Conservation (phyloP, 345 rosid genomes). For the Boechera retrofracta region DNA sequence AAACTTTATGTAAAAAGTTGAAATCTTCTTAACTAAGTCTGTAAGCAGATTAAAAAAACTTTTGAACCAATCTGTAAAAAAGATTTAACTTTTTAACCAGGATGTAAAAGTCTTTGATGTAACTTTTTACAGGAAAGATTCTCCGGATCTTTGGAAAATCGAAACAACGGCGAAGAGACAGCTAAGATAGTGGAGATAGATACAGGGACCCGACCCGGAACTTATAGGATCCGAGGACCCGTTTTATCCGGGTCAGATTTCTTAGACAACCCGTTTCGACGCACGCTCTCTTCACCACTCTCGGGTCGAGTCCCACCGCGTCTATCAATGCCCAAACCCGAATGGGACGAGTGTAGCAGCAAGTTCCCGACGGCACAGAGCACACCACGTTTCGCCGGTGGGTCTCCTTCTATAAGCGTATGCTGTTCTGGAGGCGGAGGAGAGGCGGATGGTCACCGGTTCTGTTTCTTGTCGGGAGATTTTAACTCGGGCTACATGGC, state of each 20-base stretch:
- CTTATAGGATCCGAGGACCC: conserved; percentile 59
- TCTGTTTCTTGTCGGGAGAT: conserved; percentile 49
- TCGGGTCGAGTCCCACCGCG: conserved; percentile 47
- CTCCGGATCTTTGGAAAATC: conserved; percentile 60
- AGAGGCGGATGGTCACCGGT: conserved; percentile 28
- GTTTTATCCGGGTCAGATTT: conserved; percentile 52
- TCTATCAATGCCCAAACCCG: conserved; percentile 43
- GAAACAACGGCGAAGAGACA: conserved; percentile 55
- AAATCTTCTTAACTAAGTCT: not conserved
- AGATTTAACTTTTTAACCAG: not conserved
- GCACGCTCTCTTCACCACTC: conserved; percentile 44
- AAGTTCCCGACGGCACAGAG: conserved; percentile 70
- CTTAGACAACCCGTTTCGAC: conserved; percentile 53
- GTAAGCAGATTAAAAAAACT: not conserved
- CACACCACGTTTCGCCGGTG: conserved; percentile 63
- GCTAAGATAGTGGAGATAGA: conserved; percentile 89
- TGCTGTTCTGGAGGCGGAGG: conserved; percentile 34
- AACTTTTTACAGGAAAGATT: conserved; percentile 64
- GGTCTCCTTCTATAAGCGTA: conserved; percentile 59
- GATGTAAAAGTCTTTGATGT: conserved; percentile 8
- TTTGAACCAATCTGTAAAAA: not conserved
- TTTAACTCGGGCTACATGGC: conserved; percentile 60
- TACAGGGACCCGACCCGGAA: conserved; percentile 59
- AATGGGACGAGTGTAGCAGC: conserved; percentile 60
- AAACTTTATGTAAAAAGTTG: not conserved